Conservation (phyloP, 139 green algal species). For the Nannochloris sp. region DNA sequence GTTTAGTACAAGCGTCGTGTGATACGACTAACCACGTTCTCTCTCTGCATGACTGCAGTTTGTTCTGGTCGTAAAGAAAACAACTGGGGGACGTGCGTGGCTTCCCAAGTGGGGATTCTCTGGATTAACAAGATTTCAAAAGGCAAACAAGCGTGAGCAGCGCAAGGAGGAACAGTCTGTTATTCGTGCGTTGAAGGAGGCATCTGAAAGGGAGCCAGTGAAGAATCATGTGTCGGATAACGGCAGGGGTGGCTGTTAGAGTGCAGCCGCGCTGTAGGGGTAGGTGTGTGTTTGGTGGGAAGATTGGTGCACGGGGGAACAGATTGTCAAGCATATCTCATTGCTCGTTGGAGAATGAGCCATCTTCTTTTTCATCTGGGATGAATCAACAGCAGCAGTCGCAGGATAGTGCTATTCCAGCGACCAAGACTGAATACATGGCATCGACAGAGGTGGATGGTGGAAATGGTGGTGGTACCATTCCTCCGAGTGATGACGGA, state of each 20-base stretch:
- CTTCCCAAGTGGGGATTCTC: slow-evolving; percentile 20
- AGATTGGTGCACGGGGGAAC: too few relatives aligned
- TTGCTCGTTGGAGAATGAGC: not conserved
- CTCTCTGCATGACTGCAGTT: not conserved
- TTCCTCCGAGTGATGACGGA: not conserved
- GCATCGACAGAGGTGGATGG: not conserved
- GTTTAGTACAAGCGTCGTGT: too few relatives aligned
- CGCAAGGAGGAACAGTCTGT: slow-evolving; percentile 17
- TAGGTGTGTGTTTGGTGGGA: too few relatives aligned
- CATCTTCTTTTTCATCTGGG: not conserved
- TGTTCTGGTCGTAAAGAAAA: slow-evolving; percentile 29
- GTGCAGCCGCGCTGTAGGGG: too few relatives aligned
- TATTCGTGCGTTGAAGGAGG: slow-evolving; percentile 10
- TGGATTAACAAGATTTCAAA: slow-evolving; percentile 20
- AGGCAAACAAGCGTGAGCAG: slow-evolving; percentile 12
- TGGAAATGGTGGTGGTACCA: not conserved
- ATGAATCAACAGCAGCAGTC: not conserved
- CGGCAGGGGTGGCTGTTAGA: too few relatives aligned
- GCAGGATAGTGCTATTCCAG: not conserved
- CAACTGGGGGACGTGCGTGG: slow-evolving; percentile 24
- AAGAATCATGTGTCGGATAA: not conserved
- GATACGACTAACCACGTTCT: too few relatives aligned
- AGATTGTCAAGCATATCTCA: too few relatives aligned
- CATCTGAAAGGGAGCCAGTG: slow-evolving; percentile 1
- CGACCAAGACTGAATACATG: not conserved